These are phyloP conservation scores for Schwanniomyces polymorphus DNA, from an alignment of 805 yeast species.

Conservation along the genomic window DNA sequence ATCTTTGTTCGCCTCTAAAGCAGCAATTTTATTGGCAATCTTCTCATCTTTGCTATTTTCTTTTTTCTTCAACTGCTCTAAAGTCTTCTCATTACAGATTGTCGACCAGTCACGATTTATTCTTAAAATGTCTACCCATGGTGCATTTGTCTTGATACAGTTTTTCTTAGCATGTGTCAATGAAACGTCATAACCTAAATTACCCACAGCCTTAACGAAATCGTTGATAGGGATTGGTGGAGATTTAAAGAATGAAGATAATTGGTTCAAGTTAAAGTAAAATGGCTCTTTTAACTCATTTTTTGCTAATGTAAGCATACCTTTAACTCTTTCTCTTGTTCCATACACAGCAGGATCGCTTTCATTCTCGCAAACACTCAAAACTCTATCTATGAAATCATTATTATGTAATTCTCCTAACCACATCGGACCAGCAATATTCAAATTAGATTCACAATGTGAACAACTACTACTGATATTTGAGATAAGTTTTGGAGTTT, in stretches of 20 bases:
- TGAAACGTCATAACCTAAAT: conserved; percentile 78
- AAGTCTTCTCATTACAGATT: conserved; percentile 22
- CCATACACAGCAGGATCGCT: conserved; percentile 63
- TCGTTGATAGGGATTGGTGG: conserved; percentile 79
- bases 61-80: conserved; percentile 19
- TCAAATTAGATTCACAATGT: conserved; percentile 69
- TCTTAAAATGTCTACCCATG: conserved; percentile 77
- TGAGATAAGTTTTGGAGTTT: conserved; percentile 38
- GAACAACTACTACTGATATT: conserved; percentile 61
- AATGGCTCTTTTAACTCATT: conserved; percentile 71
- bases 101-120: conserved; percentile 62
- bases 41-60: conserved; percentile 9
- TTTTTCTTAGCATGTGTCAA: conserved; percentile 88
- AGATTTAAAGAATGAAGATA: conserved; percentile 74
- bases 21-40: conserved; percentile 15
- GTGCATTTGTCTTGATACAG: conserved; percentile 86
- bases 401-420: conserved; percentile 66
- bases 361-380: conserved; percentile 47
- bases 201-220: conserved; percentile 78
- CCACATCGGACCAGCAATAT: conserved; percentile 97
- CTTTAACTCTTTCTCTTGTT: conserved; percentile 81
- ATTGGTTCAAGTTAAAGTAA: conserved; percentile 76
- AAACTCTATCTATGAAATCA: conserved; percentile 63
- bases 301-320: conserved; percentile 85
- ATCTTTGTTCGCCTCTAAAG: conserved; percentile 28